These are phyloP conservation scores for Fusarium algeriense DNA, from an alignment of 2,329 filamentous ascomycete species.

Conservation along the genomic window DNA sequence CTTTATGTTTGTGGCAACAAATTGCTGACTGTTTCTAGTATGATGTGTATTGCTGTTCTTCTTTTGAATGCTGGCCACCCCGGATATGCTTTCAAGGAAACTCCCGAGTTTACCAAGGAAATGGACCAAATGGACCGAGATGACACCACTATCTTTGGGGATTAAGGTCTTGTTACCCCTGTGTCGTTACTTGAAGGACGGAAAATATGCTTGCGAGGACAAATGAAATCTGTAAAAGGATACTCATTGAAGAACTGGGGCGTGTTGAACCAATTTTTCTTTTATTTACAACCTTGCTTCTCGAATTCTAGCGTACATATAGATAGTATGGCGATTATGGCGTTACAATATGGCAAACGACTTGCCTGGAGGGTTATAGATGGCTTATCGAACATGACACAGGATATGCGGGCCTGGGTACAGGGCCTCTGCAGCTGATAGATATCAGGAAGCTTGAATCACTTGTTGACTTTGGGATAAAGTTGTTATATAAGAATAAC, in stretches of 20 bases:
- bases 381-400: not conserved
- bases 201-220: not conserved
- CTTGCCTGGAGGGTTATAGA: not conserved
- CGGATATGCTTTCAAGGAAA: constrained; percentile 28
- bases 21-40: constrained; percentile 28
- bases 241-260: not conserved
- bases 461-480: not conserved
- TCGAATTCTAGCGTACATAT: not conserved
- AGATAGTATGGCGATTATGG: constrained; percentile 22
- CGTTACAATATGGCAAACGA: constrained; percentile 7
- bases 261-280: no score
- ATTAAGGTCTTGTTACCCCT: not conserved
- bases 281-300: not conserved
- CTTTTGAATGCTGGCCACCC: constrained; percentile 43
- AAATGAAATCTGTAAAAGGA: not conserved
- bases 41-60: constrained; percentile 42
- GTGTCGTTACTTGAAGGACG: not conserved
- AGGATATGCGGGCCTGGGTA: not conserved
- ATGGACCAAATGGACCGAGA: constrained; percentile 14
- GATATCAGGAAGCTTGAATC: not conserved
- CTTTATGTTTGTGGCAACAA: not conserved
- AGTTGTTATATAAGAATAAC: not conserved
- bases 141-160: not conserved
- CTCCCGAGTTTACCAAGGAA: constrained; percentile 1
- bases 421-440: not conserved